A percentile compares a stretch with the other conserved stretches of the same genome.
Evolutionary conservation across 352 stramenopile species (phyloP).

Genomic region (Pythium periplocum): DNA sequence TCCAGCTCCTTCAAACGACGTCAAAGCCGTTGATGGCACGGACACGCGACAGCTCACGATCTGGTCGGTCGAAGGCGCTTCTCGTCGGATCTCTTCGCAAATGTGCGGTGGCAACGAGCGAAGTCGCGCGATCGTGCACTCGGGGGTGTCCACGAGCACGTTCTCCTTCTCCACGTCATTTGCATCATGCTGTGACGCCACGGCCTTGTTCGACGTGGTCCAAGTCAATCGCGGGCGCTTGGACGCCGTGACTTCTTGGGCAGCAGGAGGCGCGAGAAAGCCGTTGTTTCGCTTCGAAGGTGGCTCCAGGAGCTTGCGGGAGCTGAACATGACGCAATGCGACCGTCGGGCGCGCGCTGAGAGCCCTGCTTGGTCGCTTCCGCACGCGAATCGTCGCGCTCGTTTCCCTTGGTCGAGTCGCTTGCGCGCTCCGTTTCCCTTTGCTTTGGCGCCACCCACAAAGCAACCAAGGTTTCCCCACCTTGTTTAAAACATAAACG

Average conservation of each 20-base stretch:
- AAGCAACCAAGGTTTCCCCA: too few species aligned
- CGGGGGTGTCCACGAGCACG: constrained; percentile 49
- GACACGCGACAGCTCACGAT: constrained; percentile 19
- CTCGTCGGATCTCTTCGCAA: constrained; percentile 40
- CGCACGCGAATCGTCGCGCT: too few species aligned
- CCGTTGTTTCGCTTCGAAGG: constrained; percentile 52
- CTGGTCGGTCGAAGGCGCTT: constrained; percentile 20
- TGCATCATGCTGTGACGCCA: neutral
- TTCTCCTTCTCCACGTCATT: constrained; percentile 11
- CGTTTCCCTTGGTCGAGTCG: too few species aligned
- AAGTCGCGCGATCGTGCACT: constrained; percentile 45
- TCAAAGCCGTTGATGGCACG: constrained; percentile 4
- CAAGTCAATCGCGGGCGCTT: constrained; percentile 61
- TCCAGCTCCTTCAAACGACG: neutral
- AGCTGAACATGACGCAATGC: constrained; percentile 49
- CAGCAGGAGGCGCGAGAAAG: neutral
- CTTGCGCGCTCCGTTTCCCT: neutral
- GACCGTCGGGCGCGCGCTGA: too few species aligned
- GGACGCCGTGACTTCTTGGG: constrained; percentile 14
- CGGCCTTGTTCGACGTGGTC: too few species aligned
- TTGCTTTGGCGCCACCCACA: neutral
- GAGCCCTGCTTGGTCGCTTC: too few species aligned
- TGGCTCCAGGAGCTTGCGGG: constrained; percentile 61
- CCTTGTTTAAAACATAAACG: neutral
- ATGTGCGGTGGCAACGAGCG: constrained; percentile 33